phyloP scores from a whole-genome alignment of 345 rosid genomes.

The Gossypium raimondii region DNA sequence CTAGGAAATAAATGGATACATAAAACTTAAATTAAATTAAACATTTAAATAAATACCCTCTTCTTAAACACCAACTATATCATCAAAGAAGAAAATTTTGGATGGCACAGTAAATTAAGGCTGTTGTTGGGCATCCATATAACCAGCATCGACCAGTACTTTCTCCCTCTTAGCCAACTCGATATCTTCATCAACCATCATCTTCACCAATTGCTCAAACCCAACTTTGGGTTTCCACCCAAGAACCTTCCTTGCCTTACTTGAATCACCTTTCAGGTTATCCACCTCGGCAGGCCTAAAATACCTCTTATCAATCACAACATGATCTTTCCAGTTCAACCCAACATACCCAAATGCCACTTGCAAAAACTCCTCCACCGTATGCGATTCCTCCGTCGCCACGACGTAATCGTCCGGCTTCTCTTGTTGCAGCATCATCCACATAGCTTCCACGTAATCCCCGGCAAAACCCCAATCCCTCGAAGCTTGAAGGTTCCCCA shows the following conservation, averaged over 20 bases:
- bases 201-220: slow-evolving; percentile 70
- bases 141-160: slow-evolving; percentile 79
- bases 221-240: slow-evolving; percentile 75
- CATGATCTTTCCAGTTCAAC: slow-evolving; percentile 45
- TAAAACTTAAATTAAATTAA: not conserved
- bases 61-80: not conserved
- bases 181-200: slow-evolving; percentile 76
- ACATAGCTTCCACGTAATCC: slow-evolving; percentile 98
- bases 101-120: slow-evolving; percentile 28
- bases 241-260: slow-evolving; percentile 16
- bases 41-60: not conserved
- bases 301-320: slow-evolving; percentile 41
- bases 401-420: slow-evolving; percentile 91
- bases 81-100: not conserved
- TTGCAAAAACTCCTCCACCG: slow-evolving; percentile 84
- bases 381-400: slow-evolving; percentile 88
- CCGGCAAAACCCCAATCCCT: slow-evolving; percentile 98
- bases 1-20: slow-evolving; percentile 8
- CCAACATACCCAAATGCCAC: slow-evolving; percentile 65
- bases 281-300: slow-evolving; percentile 47
- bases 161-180: slow-evolving; percentile 75
- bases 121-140: slow-evolving; percentile 73
- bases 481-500: slow-evolving; percentile 84
- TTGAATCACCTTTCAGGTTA: slow-evolving; percentile 28
- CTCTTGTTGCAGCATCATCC: slow-evolving; percentile 97